Evolutionary conservation across 2,329 filamentous ascomycete genomes (phyloP).

Genomic region (Aspergillus texensis): DNA sequence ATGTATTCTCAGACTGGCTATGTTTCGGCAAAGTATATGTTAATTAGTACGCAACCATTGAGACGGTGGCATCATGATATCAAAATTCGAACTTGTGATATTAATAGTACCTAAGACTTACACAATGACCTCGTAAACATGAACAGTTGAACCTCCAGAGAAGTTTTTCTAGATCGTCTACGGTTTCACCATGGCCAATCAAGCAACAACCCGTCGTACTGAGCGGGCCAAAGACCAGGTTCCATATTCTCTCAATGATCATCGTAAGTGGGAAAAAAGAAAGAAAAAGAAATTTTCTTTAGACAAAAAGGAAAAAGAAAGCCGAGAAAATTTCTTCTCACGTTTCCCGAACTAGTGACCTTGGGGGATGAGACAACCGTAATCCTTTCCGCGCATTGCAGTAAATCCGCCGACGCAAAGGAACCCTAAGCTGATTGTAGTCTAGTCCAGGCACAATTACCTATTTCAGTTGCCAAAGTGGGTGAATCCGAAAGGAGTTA

Average conservation of each 20-base stretch:
- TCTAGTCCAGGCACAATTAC: constrained; percentile 12
- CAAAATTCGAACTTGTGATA: background rate
- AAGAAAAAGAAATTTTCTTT: background rate
- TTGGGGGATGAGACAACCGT: constrained; percentile 1
- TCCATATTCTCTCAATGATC: background rate
- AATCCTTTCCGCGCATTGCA: background rate
- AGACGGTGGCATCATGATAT: background rate
- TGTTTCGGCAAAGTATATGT: background rate
- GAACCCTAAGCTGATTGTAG: background rate
- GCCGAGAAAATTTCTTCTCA: background rate
- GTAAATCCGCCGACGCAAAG: background rate
- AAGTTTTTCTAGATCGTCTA: constrained; percentile 32
- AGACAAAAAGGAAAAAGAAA: background rate
- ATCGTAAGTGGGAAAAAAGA: background rate
- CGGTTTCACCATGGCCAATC: constrained; percentile 34
- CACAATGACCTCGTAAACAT: background rate
- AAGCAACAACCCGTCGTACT: constrained; percentile 25
- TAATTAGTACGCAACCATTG: background rate
- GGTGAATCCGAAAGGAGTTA: background rate
- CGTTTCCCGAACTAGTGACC: background rate
- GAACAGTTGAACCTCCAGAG: background rate
- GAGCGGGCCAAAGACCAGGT: constrained; percentile 15
- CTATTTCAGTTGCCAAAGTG: constrained; percentile 1
- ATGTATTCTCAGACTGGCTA: background rate
- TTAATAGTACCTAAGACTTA: background rate